These are phyloP conservation scores for Plasmodium falciparum DNA, from an alignment of 169 alveolate genomes.

Conservation along the genomic window DNA sequence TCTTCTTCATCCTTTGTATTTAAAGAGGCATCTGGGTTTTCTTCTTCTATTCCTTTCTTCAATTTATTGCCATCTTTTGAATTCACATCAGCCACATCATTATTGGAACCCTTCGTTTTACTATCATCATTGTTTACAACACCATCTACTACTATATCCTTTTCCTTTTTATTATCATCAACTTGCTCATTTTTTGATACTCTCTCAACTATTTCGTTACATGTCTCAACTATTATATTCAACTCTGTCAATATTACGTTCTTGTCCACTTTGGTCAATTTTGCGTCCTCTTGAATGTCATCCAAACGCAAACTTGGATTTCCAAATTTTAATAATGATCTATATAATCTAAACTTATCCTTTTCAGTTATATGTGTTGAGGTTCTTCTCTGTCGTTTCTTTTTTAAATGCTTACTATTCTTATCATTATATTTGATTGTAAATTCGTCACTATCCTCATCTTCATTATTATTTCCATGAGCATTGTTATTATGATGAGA, in stretches of 20 bases:
- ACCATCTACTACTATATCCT: too few species aligned
- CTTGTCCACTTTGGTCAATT: conserved; percentile 85
- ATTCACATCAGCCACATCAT: conserved; percentile 12
- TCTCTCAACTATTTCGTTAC: conserved; percentile 79
- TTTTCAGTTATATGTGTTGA: conserved; percentile 82
- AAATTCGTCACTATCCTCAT: conserved; percentile 73
- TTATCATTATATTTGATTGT: conserved; percentile 53
- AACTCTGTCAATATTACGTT: conserved; percentile 86
- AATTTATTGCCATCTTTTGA: conserved; percentile 33
- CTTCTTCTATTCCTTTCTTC: conserved; percentile 27
- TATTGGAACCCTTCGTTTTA: conserved; percentile 11
- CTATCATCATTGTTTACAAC: too few species aligned
- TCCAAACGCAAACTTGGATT: conserved; percentile 88
- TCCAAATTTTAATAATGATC: conserved; percentile 88
- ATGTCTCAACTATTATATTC: conserved; percentile 81
- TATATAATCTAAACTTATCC: conserved; percentile 86
- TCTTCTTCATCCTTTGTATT: conserved; percentile 38
- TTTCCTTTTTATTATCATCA: conserved; percentile 63
- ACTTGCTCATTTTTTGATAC: conserved; percentile 5
- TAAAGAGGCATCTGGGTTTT: neutral
- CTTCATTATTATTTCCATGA: conserved; percentile 20
- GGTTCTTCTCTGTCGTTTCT: conserved; percentile 82
- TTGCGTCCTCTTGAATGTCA: conserved; percentile 87
- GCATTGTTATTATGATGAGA: neutral
- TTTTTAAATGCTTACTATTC: conserved; percentile 45